Percentiles rank a stretch among this genome's conserved stretches.
Evolutionary conservation across 2,329 filamentous ascomycete genomes (phyloP).

Genomic region (Xylariaceae sp.): DNA sequence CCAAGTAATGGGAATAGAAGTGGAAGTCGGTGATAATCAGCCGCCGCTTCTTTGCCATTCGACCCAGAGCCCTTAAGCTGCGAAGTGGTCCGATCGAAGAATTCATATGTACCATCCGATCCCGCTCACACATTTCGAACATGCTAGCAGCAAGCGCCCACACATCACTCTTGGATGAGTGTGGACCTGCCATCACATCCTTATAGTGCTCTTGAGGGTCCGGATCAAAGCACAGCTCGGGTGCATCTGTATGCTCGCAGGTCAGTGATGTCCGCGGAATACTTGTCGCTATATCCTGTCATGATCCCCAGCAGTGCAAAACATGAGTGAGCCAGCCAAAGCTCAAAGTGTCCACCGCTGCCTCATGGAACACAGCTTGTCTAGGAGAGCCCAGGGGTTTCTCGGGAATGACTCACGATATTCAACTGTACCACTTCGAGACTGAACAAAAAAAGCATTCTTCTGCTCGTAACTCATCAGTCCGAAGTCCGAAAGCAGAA

Average conservation of each 20-base stretch:
- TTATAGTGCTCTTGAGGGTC: background rate
- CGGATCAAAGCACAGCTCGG: constrained; percentile 20
- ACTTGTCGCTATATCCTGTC: background rate
- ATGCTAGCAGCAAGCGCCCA: constrained; percentile 18
- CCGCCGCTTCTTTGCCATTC: constrained; percentile 7
- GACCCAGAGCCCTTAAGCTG: constrained; percentile 10
- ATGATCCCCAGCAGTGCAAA: background rate
- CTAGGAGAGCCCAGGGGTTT: background rate
- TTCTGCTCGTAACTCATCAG: constrained; percentile 6
- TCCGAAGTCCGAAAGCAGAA: constrained; percentile 20
- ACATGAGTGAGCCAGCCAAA: too few relatives aligned
- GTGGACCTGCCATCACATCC: constrained; percentile 8
- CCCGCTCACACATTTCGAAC: constrained; percentile 19
- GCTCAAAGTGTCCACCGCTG: background rate
- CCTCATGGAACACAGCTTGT: background rate
- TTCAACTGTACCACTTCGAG: background rate
- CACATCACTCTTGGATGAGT: constrained; percentile 17
- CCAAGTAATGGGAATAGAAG: constrained; percentile 20
- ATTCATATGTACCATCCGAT: constrained; percentile 17
- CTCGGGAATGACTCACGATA: background rate
- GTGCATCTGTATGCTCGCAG: constrained; percentile 5
- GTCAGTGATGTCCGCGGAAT: background rate
- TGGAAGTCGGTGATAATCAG: constrained; percentile 12
- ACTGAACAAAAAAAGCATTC: background rate
- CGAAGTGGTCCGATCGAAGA: constrained; percentile 11